These are phyloP conservation scores for Hericium alpestre DNA, from an alignment of 768 basidiomycete genomes.

Conservation along the genomic window DNA sequence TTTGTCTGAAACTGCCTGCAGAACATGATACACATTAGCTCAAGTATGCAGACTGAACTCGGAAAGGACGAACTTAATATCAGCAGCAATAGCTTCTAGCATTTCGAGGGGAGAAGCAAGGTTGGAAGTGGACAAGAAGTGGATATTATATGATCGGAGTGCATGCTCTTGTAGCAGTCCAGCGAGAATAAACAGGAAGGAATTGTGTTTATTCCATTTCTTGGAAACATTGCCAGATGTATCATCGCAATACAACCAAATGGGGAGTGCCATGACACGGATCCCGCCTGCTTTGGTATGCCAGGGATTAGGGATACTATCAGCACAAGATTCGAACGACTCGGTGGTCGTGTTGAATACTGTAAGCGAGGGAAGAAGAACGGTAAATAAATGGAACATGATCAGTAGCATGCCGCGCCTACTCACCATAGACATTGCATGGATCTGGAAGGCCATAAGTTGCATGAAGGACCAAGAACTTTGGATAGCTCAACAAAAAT, in stretches of 20 bases:
- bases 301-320: not conserved
- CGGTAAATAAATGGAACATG: no score
- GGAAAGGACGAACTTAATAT: slow-evolving; percentile 19
- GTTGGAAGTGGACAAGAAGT: slow-evolving; percentile 33
- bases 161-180: slow-evolving; percentile 23
- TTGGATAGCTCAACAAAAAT: no score
- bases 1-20: slow-evolving; percentile 16
- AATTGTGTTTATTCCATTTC: slow-evolving; percentile 38
- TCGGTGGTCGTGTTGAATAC: no score
- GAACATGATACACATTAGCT: no score
- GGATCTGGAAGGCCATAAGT: no score
- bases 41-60: no score
- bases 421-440: no score
- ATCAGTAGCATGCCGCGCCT: no score
- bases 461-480: no score
- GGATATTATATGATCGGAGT: slow-evolving; percentile 27
- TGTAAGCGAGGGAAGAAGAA: no score
- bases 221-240: slow-evolving; percentile 36
- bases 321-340: no score
- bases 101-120: slow-evolving; percentile 32
- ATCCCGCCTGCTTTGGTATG: not conserved
- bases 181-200: slow-evolving; percentile 26
- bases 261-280: slow-evolving; percentile 21
- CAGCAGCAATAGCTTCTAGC: slow-evolving; percentile 21
- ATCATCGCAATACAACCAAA: slow-evolving; percentile 36